These are phyloP conservation scores for Dactylis glomerata DNA, from an alignment of 176 grass and related monocot genomes.

Conservation along the genomic window DNA sequence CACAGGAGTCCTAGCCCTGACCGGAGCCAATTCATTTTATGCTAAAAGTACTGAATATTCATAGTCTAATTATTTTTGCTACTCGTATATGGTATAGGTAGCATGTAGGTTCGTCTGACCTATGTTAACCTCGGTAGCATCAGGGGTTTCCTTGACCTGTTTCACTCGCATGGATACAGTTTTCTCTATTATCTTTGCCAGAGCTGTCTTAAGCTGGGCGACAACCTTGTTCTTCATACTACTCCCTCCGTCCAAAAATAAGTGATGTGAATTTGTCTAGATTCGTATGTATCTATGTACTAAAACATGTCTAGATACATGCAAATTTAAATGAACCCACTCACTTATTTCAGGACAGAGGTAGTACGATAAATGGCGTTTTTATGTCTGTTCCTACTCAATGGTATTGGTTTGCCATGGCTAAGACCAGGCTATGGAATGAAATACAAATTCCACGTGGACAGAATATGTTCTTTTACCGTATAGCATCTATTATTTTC, in stretches of 20 bases:
- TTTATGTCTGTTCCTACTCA: background rate
- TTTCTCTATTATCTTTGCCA: background rate
- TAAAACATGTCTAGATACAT: no score
- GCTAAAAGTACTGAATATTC: background rate
- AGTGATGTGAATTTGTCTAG: no score
- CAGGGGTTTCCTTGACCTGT: background rate
- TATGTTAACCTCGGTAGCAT: background rate
- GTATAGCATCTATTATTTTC: background rate
- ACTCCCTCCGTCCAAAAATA: no score
- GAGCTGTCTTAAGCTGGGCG: background rate
- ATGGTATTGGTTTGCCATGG: background rate
- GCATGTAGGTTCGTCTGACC: background rate
- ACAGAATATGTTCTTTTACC: background rate
- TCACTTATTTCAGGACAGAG: no score
- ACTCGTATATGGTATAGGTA: background rate
- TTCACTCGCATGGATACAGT: background rate
- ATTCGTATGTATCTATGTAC: no score
- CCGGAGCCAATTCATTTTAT: background rate
- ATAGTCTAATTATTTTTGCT: background rate
- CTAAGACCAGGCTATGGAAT: slow-evolving; percentile 4
- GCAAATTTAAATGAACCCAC: no score
- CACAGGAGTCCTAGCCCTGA: background rate
- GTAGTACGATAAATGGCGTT: background rate
- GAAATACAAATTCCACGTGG: background rate
- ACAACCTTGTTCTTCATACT: background rate